Conservation (phyloP, 1,139 yeast genomes). For the Geotrichum citri-aurantii region DNA sequence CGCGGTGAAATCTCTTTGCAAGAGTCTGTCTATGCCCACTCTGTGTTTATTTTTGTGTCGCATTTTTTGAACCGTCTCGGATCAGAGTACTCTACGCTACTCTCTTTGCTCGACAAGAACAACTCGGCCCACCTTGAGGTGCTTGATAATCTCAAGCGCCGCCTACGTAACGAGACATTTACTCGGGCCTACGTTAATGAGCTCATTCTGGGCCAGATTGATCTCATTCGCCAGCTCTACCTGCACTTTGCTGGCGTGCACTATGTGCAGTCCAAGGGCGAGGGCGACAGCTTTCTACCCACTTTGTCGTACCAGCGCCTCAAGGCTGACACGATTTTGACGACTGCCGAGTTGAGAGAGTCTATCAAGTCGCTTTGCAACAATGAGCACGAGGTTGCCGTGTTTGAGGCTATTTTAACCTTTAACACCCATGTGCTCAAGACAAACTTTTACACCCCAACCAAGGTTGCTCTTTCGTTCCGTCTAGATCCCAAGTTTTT, state of each 20-base stretch:
- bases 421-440: slow-evolving; percentile 85
- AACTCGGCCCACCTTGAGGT: slow-evolving; percentile 63
- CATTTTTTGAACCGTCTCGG: slow-evolving; percentile 94
- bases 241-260: slow-evolving; percentile 90
- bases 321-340: slow-evolving; percentile 67
- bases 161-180: slow-evolving; percentile 89
- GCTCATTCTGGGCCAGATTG: slow-evolving; percentile 64
- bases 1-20: slow-evolving; percentile 80
- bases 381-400: slow-evolving; percentile 73
- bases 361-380: slow-evolving; percentile 66
- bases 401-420: slow-evolving; percentile 71
- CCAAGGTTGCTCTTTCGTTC: slow-evolving; percentile 92
- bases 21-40: slow-evolving; percentile 91
- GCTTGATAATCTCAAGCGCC: slow-evolving; percentile 72
- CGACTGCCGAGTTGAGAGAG: slow-evolving; percentile 68
- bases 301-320: slow-evolving; percentile 88
- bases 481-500: slow-evolving; percentile 82
- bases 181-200: slow-evolving; percentile 80
- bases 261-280: slow-evolving; percentile 60
- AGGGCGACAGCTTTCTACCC: slow-evolving; percentile 51
- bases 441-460: slow-evolving; percentile 89
- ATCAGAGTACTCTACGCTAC: slow-evolving; percentile 72
- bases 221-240: slow-evolving; percentile 74
- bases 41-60: slow-evolving; percentile 86
- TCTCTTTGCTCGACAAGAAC: slow-evolving; percentile 56